Evolutionary conservation across 495 filamentous ascomycete species (phyloP).

Genomic region (Cercophora newfieldiana): DNA sequence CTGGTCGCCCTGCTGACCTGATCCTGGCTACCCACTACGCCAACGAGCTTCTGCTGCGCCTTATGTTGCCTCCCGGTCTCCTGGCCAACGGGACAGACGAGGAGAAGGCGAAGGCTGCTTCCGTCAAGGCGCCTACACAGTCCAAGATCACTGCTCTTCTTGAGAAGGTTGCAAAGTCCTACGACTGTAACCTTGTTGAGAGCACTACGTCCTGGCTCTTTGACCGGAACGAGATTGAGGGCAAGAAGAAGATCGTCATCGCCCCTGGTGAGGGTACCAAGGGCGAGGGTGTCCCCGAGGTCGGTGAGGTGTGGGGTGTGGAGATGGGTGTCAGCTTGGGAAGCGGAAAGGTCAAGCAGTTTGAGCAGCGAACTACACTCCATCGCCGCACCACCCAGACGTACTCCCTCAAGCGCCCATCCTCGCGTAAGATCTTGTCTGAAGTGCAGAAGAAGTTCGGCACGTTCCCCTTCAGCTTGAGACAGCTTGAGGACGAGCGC

Average conservation of each 20-base stretch:
- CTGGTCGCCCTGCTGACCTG: slow-evolving; percentile 79
- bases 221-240: slow-evolving; percentile 95
- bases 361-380: slow-evolving; percentile 83
- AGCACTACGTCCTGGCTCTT: slow-evolving; percentile 97
- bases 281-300: slow-evolving; percentile 85
- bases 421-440: slow-evolving; percentile 83
- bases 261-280: slow-evolving; percentile 82
- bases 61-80: slow-evolving; percentile 87
- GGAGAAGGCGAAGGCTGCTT: slow-evolving; percentile 88
- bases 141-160: slow-evolving; percentile 79
- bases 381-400: slow-evolving; percentile 90
- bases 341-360: slow-evolving; percentile 88
- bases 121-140: slow-evolving; percentile 77
- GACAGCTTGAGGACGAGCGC: slow-evolving; percentile 95
- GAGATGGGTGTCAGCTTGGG: slow-evolving; percentile 91
- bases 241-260: slow-evolving; percentile 96
- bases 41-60: slow-evolving; percentile 87
- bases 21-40: slow-evolving; percentile 90
- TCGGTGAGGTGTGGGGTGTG: slow-evolving; percentile 97
- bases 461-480: slow-evolving; percentile 94
- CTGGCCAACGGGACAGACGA: slow-evolving; percentile 82
- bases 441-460: slow-evolving; percentile 97
- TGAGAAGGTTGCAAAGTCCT: slow-evolving; percentile 87
- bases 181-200: slow-evolving; percentile 92
- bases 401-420: slow-evolving; percentile 87